Conservation (phyloP, 257 asterid species). For the Solanum bulbocastanum region DNA sequence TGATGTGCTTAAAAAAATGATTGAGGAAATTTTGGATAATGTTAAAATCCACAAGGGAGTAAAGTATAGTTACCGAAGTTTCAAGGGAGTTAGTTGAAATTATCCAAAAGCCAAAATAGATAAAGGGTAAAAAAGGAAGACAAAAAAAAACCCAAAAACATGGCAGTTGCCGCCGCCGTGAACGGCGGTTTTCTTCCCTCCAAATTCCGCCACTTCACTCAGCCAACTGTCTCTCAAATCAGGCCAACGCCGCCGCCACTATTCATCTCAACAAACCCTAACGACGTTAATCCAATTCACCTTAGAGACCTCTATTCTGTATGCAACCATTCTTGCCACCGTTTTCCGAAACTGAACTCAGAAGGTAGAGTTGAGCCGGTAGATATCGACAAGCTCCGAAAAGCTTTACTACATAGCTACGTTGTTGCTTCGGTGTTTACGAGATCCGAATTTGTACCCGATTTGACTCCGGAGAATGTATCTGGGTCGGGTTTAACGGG, state of each 20-base stretch:
- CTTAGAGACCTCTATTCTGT: slow-evolving; percentile 48
- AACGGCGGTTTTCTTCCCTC: slow-evolving; percentile 46
- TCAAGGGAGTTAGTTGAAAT: not conserved
- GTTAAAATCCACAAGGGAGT: not conserved
- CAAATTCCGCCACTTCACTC: slow-evolving; percentile 22
- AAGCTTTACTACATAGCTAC: slow-evolving; percentile 65
- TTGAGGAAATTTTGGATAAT: not conserved
- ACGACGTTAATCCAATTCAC: slow-evolving; percentile 34
- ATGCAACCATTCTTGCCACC: slow-evolving; percentile 88
- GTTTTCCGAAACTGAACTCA: slow-evolving; percentile 53
- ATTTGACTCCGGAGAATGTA: slow-evolving; percentile 1
- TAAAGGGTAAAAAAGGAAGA: too few species aligned
- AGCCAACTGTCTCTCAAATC: slow-evolving; percentile 7
- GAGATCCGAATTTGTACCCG: slow-evolving; percentile 21
- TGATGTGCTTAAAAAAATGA: not conserved
- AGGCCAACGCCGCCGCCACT: slow-evolving; percentile 36
- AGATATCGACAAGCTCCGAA: slow-evolving; percentile 48
- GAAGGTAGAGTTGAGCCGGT: slow-evolving; percentile 53
- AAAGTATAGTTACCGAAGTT: not conserved
- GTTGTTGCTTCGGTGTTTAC: slow-evolving; percentile 70
- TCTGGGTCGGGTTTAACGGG: slow-evolving; percentile 8
- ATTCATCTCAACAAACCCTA: slow-evolving; percentile 50
- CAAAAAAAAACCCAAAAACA: not conserved
- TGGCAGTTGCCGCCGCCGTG: slow-evolving; percentile 50
- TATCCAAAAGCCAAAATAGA: not conserved